These are phyloP conservation scores for Hansenula anomala DNA, from an alignment of 1,139 yeast genomes.

Conservation along the genomic window DNA sequence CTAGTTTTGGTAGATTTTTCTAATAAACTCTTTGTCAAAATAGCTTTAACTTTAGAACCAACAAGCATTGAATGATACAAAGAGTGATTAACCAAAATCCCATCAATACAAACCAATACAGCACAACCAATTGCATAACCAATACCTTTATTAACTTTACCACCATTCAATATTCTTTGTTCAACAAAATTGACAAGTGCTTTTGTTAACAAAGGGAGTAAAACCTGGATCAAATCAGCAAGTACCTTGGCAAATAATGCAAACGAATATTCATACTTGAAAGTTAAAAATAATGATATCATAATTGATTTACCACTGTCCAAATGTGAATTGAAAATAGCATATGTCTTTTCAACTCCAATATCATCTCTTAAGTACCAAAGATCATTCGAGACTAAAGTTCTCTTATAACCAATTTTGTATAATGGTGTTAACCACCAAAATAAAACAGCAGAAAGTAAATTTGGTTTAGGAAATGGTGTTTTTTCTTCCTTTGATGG, in stretches of 20 bases:
- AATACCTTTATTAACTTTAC: constrained; percentile 40
- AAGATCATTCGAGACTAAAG: constrained; percentile 59
- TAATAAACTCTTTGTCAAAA: constrained; percentile 58
- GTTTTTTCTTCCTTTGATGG: constrained; percentile 49
- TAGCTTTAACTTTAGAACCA: constrained; percentile 62
- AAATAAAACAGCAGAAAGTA: constrained; percentile 37
- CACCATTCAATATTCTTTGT: no score
- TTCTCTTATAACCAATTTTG: constrained; percentile 61
- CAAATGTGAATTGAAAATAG: constrained; percentile 27
- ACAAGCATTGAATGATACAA: constrained; percentile 52
- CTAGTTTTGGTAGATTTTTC: constrained; percentile 58
- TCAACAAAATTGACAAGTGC: constrained; percentile 48
- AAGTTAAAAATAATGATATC: constrained; percentile 50
- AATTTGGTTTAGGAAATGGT: constrained; percentile 33
- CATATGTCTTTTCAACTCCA: constrained; percentile 43
- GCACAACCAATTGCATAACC: constrained; percentile 55
- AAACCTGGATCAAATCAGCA: constrained; percentile 46
- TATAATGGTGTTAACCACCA: constrained; percentile 60
- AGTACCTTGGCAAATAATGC: constrained; percentile 39
- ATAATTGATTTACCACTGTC: constrained; percentile 36
- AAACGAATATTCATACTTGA: constrained; percentile 42
- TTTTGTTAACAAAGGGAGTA: constrained; percentile 47
- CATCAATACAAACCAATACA: constrained; percentile 36
- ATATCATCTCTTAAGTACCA: constrained; percentile 47
- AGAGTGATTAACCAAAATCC: constrained; percentile 50